Conservation (phyloP, 2,329 filamentous ascomycete genomes). For the Sclerotinia glacialis region DNA sequence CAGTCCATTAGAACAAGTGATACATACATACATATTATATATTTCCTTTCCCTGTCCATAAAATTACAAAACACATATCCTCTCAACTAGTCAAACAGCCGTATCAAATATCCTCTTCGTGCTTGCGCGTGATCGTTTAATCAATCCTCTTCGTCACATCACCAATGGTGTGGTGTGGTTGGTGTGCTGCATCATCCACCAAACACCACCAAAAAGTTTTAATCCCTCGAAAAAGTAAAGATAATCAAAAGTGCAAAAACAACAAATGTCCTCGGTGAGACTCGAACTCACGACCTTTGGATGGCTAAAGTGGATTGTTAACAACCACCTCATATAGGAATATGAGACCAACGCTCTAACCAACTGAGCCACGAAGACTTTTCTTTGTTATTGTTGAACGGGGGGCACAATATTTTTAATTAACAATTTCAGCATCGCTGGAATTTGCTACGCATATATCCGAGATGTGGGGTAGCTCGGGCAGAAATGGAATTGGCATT, state of each 20-base stretch:
- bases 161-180: background rate
- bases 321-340: conserved; percentile 13
- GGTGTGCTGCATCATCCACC: no score
- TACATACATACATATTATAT: no score
- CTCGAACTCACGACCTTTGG: conserved; percentile 50
- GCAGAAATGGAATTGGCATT: background rate
- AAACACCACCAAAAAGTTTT: background rate
- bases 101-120: no score
- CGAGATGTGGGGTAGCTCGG: background rate
- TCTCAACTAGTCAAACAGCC: no score
- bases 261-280: conserved; percentile 43
- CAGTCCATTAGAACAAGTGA: no score
- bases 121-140: no score
- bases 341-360: conserved; percentile 46
- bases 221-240: background rate
- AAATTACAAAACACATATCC: background rate
- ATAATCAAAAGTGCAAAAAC: background rate
- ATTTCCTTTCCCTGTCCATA: background rate
- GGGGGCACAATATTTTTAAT: no score
- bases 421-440: no score
- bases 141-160: no score
- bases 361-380: conserved; percentile 45
- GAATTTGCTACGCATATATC: rapidly evolving
- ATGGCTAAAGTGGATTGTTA: conserved; percentile 27
- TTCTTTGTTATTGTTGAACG: background rate